Evolutionary conservation across 768 basidiomycete species (phyloP).

Genomic region (Termitomyces bulborhizus): DNA sequence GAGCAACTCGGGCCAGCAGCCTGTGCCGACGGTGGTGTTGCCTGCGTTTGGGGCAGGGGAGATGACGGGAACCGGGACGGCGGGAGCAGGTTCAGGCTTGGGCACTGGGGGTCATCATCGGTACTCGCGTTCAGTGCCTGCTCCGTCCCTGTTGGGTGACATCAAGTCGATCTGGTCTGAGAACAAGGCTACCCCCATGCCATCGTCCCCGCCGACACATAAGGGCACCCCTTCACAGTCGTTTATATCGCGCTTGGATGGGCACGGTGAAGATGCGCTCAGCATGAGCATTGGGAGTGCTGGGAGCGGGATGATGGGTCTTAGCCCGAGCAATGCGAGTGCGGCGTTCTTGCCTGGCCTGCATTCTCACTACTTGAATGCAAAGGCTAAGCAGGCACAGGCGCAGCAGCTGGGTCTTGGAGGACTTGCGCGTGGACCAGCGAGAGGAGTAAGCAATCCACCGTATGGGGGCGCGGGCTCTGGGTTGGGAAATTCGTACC

Average conservation of each 20-base stretch:
- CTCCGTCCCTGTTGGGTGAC: conserved; percentile 68
- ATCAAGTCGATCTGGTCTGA: conserved; percentile 82
- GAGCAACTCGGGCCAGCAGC: conserved; percentile 46
- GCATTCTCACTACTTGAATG: conserved; percentile 55
- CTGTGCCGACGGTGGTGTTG: conserved; percentile 12
- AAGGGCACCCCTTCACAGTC: conserved; percentile 47
- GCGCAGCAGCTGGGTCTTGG: conserved; percentile 23
- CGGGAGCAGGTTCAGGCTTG: not conserved
- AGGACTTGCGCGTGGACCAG: conserved; percentile 22
- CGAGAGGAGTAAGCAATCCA: conserved; percentile 26
- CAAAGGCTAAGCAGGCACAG: conserved; percentile 37
- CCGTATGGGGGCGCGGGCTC: conserved; percentile 11
- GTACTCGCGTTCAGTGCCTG: conserved; percentile 81
- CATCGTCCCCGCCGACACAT: conserved; percentile 29
- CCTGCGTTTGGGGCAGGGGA: conserved; percentile 13
- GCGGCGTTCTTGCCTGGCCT: conserved; percentile 76
- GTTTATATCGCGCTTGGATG: conserved; percentile 37
- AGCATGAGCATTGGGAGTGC: conserved; percentile 32
- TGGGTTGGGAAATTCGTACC: not conserved
- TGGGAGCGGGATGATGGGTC: conserved; percentile 32
- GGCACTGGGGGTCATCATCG: conserved; percentile 48
- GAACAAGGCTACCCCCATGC: conserved; percentile 21
- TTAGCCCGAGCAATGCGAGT: conserved; percentile 67
- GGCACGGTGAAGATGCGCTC: conserved; percentile 24
- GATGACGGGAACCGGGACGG: not conserved